A percentile compares a stretch with the other conserved stretches of the same genome.
These are phyloP conservation scores for Phoma sp. DNA, from an alignment of 2,329 filamentous ascomycete species.

Conservation along the genomic window DNA sequence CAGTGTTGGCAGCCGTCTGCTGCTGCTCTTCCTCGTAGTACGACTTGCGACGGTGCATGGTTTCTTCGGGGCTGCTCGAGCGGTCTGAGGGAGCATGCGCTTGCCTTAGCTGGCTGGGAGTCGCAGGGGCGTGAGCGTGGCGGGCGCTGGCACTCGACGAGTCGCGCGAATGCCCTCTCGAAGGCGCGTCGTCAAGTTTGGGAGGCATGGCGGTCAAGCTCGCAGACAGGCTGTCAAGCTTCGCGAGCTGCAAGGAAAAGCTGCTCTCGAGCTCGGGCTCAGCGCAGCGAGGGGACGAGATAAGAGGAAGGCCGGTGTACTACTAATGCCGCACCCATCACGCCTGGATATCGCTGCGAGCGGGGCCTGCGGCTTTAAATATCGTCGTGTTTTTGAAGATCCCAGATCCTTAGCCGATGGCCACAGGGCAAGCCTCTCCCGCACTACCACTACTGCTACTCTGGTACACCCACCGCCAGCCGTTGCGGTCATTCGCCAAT, in stretches of 20 bases:
- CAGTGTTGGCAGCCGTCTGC: conserved; percentile 5
- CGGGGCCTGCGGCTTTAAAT: conserved; percentile 12
- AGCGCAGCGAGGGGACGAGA: not conserved
- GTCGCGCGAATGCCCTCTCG: conserved; percentile 35
- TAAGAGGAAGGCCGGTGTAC: not conserved
- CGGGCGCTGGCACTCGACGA: conserved; percentile 39
- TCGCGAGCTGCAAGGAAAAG: not conserved
- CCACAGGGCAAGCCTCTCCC: conserved; percentile 5
- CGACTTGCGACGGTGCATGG: conserved; percentile 35
- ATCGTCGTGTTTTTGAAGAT: conserved; percentile 9
- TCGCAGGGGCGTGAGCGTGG: conserved; percentile 44
- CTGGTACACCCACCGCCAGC: not conserved
- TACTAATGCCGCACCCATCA: conserved; percentile 21
- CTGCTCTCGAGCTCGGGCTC: not conserved
- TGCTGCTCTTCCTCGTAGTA: conserved; percentile 28
- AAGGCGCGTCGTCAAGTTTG: conserved; percentile 30
- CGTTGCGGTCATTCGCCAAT: conserved; percentile 21
- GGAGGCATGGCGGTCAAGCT: conserved; percentile 27
- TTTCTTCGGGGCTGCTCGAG: conserved; percentile 52
- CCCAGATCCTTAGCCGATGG: conserved; percentile 18
- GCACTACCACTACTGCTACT: not conserved
- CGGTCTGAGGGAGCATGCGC: conserved; percentile 50
- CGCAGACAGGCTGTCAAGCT: not conserved
- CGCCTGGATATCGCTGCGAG: conserved; percentile 5
- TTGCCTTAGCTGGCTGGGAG: conserved; percentile 50